Base-by-base conservation (phyloP, 768 basidiomycete genomes). In the Chalciporus piperatus region DNA sequence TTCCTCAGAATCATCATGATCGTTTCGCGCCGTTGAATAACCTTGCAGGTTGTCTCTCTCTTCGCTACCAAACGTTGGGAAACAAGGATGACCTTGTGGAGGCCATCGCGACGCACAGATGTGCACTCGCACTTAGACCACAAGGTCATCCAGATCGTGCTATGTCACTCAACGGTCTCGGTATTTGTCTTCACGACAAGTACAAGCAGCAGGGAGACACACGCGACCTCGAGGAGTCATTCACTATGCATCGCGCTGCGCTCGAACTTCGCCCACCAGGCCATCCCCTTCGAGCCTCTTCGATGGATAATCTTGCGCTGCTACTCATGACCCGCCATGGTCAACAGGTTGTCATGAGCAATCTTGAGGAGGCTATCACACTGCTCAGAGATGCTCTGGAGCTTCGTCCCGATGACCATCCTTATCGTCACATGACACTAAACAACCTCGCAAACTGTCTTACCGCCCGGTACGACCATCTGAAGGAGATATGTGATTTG, bases 281-380 rank as follows among this genome's bases (percentile, higher is more conserved):
- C 10, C 42, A 50, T 22, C 37, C 49, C 14, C 35, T 38, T 6
- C 49, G 19, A 20, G 20, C 42, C 28, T 17, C 16, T 1, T 50
- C 49, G 16, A 2, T 50, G 25, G 27, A 17, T n/a, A 50, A 50
- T 37, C 43, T 50, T 20, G 49, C 49, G 13, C 23, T 44, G 19
- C 7, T 35, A 7, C 51, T 52, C 13, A 32, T 4, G 30, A 25
- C 41, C 7, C 46, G 38, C 41, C 48, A 45, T 17, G 30, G 8
- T 16, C 42, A 22, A 41, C 23, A 30, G 19, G 23, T 40, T 7
- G 14, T 27, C 4, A 14, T 30, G 6, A 39, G 54, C 20, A 61
- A 66, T 52, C 41, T 59, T 14, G 50, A 65, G 14, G 57, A 65
- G 16, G 57, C 57, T 27, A 50, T 61, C 39, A 37, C 30, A 25